Base-by-base conservation (phyloP, 352 stramenopile species). In the Phytophthora cryptogea region DNA sequence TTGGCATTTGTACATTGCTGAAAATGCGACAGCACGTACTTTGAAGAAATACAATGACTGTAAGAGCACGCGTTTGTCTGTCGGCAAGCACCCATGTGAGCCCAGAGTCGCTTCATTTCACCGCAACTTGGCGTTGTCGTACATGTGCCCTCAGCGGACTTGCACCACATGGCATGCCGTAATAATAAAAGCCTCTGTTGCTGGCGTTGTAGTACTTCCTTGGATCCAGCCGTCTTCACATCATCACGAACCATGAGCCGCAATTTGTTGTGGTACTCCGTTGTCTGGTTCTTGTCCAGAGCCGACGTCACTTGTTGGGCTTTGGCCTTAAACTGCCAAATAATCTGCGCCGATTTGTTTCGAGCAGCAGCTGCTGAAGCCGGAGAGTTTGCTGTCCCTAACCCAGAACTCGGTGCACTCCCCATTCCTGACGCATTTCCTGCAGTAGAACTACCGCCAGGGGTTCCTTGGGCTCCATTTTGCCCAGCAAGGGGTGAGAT, bases 21-120 rank as follows among this genome's bases (percentile, higher is more conserved):
- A 61, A 99, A 99, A 72, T 99, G 97, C 54, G 94, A 99, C 17
- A 99, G 76, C 54, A 99, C 95, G 68, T 99, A 98, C 55, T 98
- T 96, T n/a, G 96, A 99, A 46, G 92, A 98, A 28, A 99, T 97
- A 70, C 97, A 99, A 68, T 99, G 97, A 16, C 94, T 96, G 45
- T 98, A 96, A 14, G 96, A 78, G 72, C 97, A 99, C 54, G 97
- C 94, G 23, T 88, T 90, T 50, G 98, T 97, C 70, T 99, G 90
- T 48, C 98, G 97, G 57, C 97, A 99, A 32, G 94, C 86, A 8
- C 96, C 95, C 86, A 99, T 99, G 69, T 99, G 97, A 55, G 98
- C 96, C 97, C 97, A 99, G 5, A 99, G 76, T 10, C 92, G 78
- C 73, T 99, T 99, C 97, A 99, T 99, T 48, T 97, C 94, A 14